Base-by-base conservation (phyloP, 345 rosid species). In the Linum tenue region DNA sequence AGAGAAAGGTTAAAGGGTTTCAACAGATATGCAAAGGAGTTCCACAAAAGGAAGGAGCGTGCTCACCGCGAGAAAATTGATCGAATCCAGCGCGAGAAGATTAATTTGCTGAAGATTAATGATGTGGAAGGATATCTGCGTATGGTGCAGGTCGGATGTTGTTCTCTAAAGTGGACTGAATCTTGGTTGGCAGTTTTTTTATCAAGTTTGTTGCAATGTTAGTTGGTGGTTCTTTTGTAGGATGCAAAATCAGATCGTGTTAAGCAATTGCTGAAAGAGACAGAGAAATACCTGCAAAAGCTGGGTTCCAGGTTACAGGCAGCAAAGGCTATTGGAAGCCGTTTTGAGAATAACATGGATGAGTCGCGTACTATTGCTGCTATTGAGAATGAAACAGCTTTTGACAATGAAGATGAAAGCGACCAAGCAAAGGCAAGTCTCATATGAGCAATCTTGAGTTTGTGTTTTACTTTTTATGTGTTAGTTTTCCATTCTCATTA, bases 81-180 rank as follows among this genome's bases (percentile, higher is more conserved):
- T 81, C 86, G 89, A 74, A 91, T 91, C 64, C 97, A 91, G 72
- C 89, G 97, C 31, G 97, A 91, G 84, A 91, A 91, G 82, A 88
- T 91, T 69, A 91, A 89, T 79, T 71, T 91, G 65, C 80, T 91
- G 64, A 91, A 91, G 83, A 91, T 91, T 62, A 91, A 88, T 81
- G 97, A 91, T 70, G 96, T 91, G 60, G 97, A 91, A 84, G 97
- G 97, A 66, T 91, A 91, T 82, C 78, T 91, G 70, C 88, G 97
- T 68, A 91, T 91, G 94, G 96, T 91, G 73, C 86, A 91, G 96
- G 97, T 86, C 73, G 63, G 86, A 38, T 43, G 56, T 70, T 3
- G 50, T 56, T 57, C 67, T 39, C 63, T 75, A 63, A 53, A 22
- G 69, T 71, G 53, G 67, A n/a, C 62, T 35, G 44, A n/a, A 60